Evolutionary conservation across 345 rosid genomes (phyloP).

Genomic region (Boechera retrofracta): DNA sequence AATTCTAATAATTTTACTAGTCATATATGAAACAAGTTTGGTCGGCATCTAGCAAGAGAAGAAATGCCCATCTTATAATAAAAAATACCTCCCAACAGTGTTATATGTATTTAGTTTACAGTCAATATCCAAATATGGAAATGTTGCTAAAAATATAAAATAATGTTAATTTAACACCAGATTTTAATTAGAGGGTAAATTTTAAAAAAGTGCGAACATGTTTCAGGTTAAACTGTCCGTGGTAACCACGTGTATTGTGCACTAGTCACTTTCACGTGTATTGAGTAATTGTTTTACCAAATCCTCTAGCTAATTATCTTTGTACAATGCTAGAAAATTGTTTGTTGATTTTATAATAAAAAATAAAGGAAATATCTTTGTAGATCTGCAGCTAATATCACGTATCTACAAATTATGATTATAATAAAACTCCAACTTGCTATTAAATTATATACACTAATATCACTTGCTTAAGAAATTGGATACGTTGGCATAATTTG

Average conservation of each 20-base stretch:
- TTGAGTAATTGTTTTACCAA: constrained; percentile 21
- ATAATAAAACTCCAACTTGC: constrained; percentile 27
- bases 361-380: constrained; percentile 11
- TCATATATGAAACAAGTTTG: constrained; percentile 31
- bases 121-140: not conserved
- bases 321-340: not conserved
- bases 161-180: not conserved
- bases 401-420: not conserved
- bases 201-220: too few species aligned
- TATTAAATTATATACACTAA: not conserved
- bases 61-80: constrained; percentile 7
- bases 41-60: constrained; percentile 27
- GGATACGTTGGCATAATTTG: not conserved
- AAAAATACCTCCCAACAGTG: not conserved
- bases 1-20: not conserved
- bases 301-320: constrained; percentile 14
- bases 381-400: constrained; percentile 19
- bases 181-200: not conserved
- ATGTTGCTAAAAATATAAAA: not conserved
- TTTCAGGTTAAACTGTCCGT: not conserved
- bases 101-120: not conserved
- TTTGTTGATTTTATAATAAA: not conserved
- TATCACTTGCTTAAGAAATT: not conserved
- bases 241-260: constrained; percentile 10
- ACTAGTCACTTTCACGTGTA: constrained; percentile 5